Evolutionary conservation across 495 filamentous ascomycete species (phyloP), one percentile per base, ranked within the genome.

Genomic region (Viridothelium virens): DNA sequence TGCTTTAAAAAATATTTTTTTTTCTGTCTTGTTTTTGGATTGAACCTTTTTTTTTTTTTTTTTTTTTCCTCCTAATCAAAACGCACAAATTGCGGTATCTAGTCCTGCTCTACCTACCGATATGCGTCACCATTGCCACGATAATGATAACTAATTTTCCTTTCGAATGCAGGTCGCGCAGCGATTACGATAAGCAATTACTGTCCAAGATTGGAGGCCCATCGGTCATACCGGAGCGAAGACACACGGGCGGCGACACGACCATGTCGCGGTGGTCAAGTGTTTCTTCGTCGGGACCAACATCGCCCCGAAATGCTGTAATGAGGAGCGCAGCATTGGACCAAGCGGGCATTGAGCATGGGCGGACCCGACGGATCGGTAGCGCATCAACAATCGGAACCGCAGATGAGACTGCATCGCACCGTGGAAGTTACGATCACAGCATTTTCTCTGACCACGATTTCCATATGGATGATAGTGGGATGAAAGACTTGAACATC

Each of bases 141-240:
- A 36, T 7, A 34, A 59, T 14, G 5, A 36, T 10, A 7, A 59
- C 53, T 59, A 59, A 59, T 36, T 33, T 33, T 59, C 7, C 6
- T 59, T 5, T 18, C 31, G 53, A 1, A 5, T 59, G 25, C 53
- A 59, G 53, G 5, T 36, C 31, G 5, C 53, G 53, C 31, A 59
- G 53, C 70, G 84, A 85, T 37, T 94, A 94, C 71, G 91, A 95
- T 70, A 87, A 87, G 72, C 87, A 88, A 66, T 77, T 93, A 63
- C 76, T 94, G 36, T 90, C 89, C 56, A 92, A 89, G 73, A 87
- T 86, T 79, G 79, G 89, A 78, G 83, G 86, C 77, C 73, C 66
- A 65, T n/a, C n/a, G 63, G 64, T 11, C 44, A 72, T 77, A 12
- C 72, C 77, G 3, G 77, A 77, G 18, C 67, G 71, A 9, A 65